Base-by-base conservation (phyloP, 192 early-diverging fungal species). In the Chytriomyces sp. region DNA sequence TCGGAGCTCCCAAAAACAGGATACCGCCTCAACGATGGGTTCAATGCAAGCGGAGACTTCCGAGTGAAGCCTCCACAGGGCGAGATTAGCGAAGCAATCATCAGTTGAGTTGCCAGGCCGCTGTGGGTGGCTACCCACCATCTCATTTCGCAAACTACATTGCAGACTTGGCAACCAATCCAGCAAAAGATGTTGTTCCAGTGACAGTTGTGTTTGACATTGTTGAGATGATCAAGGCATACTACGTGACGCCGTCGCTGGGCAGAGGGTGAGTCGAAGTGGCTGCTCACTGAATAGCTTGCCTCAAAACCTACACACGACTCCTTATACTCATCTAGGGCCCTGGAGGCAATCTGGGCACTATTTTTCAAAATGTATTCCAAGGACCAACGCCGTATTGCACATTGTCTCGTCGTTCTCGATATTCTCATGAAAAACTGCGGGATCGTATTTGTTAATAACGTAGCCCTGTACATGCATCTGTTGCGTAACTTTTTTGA, bases 401-500 rank as follows among this genome's bases (percentile, higher is more conserved):
- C 39, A 5, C 62, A 41, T 32, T 44, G 39, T 5, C 26, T 64
- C 5, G 39, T 64, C 1, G 36, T 64, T 8, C 36, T 64, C 0
- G 62, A 64, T 2, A 64, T 64, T 41, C 2, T 64, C 39, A 44
- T 44, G 0, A 5, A 26, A 7, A 64, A 64, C 39, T 38, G 38
- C 26, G 62, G 62, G 0, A 64, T 64, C 3, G 33, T 64, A 14
- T 64, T 64, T 41, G 62, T 64, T 19, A 44, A 39, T 32, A 41
- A 12, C 10, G 14, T 39, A 4, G 10, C 62, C 26, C 14, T 64
- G 6, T 41, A 64, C 3, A 22, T 32, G 4, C 39, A 44, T 28
- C 44, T 64, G 62, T 64, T 64, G 14, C 14, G 39, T 7, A 64
- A 64, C 39, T 64, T 39, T 39, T 22, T 64, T 2, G 62, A 64